These are phyloP conservation scores for Bimuria novae-zelandiae DNA, from an alignment of 2,329 filamentous ascomycete genomes.

Conservation along the genomic window DNA sequence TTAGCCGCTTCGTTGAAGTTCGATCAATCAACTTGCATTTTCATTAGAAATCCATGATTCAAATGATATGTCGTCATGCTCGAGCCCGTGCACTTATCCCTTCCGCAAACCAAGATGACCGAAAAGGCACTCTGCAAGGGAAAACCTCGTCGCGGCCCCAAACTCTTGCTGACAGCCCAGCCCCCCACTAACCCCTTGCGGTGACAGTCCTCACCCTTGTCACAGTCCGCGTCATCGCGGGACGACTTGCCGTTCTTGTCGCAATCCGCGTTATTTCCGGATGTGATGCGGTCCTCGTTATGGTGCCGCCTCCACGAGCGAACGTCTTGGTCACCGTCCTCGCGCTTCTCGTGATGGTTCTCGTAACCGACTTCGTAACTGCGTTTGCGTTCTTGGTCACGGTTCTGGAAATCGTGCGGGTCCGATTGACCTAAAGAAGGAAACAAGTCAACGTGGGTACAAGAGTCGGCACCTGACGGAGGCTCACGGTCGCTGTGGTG, in stretches of 20 bases:
- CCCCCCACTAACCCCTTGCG: neutral
- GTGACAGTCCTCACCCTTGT: neutral
- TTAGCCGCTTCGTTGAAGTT: no score
- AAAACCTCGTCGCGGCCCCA: slow-evolving; percentile 3
- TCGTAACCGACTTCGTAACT: neutral
- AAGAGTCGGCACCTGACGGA: neutral
- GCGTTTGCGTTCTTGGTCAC: neutral
- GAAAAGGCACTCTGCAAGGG: neutral
- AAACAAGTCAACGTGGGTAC: neutral
- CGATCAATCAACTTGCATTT: no score
- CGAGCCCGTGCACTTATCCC: neutral
- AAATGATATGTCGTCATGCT: neutral
- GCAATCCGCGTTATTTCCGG: no score
- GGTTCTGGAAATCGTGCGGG: neutral
- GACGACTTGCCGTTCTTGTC: neutral
- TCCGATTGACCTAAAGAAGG: neutral
- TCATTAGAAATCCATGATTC: no score
- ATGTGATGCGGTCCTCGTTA: no score
- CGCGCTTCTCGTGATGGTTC: neutral
- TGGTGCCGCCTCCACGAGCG: neutral
- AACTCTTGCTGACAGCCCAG: neutral
- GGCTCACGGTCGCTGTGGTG: neutral
- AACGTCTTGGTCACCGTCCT: neutral
- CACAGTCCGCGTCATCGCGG: neutral
- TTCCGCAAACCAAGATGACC: neutral